Evolutionary conservation across 208 protist genomes (phyloP).

Genomic region (Acanthamoeba culbertsoni): DNA sequence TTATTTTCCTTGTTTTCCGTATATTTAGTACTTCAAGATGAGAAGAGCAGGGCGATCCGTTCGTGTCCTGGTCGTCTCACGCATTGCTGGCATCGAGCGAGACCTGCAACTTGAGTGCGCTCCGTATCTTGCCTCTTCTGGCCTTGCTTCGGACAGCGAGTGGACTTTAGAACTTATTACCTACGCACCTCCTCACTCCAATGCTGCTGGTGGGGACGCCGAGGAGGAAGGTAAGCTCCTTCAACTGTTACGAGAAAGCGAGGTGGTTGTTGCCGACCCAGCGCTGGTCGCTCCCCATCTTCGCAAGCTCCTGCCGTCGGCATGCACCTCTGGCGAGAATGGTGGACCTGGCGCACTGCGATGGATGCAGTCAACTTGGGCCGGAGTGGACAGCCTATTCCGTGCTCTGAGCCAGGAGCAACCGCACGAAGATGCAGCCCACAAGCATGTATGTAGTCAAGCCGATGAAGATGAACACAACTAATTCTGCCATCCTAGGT

Average conservation of each 20-base stretch:
- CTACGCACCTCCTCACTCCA: background rate
- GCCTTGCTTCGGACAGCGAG: background rate
- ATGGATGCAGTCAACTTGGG: slow-evolving; percentile 45
- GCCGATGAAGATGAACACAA: background rate
- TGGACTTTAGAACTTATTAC: background rate
- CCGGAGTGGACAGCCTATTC: slow-evolving; percentile 48
- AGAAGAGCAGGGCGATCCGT: background rate
- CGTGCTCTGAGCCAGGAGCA: background rate
- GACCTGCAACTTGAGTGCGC: background rate
- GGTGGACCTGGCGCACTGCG: background rate
- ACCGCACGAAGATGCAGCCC: background rate
- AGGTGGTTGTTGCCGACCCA: slow-evolving; percentile 26
- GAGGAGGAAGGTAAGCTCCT: background rate
- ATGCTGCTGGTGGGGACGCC: background rate
- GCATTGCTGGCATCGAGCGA: background rate
- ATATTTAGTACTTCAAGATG: background rate
- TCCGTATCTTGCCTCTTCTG: background rate
- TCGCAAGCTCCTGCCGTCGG: background rate
- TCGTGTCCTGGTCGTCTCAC: background rate
- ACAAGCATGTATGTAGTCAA: background rate
- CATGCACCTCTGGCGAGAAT: background rate
- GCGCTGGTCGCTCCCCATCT: slow-evolving; percentile 10
- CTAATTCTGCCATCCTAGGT: background rate
- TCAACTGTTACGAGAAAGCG: background rate
- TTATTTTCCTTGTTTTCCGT: background rate